phyloP scores from a whole-genome alignment of 2,329 filamentous ascomycete genomes.

The Amesomyces nigricolor region DNA sequence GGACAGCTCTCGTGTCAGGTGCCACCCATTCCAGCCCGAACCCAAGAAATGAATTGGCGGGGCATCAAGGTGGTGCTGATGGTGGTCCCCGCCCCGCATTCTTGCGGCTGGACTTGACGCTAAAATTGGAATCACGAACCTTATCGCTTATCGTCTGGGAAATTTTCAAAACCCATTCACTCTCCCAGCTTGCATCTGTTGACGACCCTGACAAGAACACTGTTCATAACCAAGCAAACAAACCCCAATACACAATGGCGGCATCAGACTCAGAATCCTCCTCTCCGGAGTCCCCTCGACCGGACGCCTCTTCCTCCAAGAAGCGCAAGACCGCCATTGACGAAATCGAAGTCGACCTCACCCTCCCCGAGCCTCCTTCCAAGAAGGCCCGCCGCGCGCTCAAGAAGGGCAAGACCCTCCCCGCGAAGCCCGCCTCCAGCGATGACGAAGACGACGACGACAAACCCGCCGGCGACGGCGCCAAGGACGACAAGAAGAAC shows the following conservation, averaged over 20 bases:
- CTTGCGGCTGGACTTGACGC: background rate
- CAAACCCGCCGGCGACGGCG: constrained; percentile 31
- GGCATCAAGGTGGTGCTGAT: too few relatives aligned
- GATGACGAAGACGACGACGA: constrained; percentile 36
- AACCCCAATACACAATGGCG: constrained; percentile 14
- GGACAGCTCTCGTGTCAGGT: too few relatives aligned
- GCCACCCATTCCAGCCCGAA: too few relatives aligned
- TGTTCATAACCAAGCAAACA: too few relatives aligned
- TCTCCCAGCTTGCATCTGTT: too few relatives aligned
- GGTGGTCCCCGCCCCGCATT: constrained; percentile 4
- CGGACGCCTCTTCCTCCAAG: constrained; percentile 36
- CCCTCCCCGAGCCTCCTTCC: constrained; percentile 85
- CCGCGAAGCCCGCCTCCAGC: constrained; percentile 39
- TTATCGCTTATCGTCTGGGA: constrained; percentile 24
- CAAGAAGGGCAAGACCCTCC: constrained; percentile 70
- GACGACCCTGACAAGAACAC: too few relatives aligned
- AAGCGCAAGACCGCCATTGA: constrained; percentile 68
- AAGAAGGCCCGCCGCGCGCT: constrained; percentile 87
- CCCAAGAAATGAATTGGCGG: too few relatives aligned
- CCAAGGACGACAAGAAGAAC: constrained; percentile 36
- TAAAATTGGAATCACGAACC: constrained; percentile 6
- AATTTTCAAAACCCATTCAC: constrained; percentile 12
- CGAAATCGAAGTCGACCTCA: constrained; percentile 84
- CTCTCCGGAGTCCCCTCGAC: constrained; percentile 7
- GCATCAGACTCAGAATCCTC: constrained; percentile 17